Percentiles rank a stretch among this genome's conserved stretches.
Evolutionary conservation across 176 grass and related monocot species (phyloP).

Genomic region (Avena atlantica): DNA sequence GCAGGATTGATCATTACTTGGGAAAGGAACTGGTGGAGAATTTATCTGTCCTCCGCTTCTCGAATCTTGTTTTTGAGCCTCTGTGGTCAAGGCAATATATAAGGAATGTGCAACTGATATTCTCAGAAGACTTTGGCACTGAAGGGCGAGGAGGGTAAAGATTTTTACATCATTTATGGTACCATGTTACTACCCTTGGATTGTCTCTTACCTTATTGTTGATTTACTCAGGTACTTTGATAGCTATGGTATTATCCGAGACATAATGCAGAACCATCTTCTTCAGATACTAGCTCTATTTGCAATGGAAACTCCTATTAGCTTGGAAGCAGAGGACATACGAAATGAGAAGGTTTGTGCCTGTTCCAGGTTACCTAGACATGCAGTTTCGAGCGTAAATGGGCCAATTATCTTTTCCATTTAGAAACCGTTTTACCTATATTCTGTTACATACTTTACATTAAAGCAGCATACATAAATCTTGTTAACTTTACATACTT

Average conservation of each 20-base stretch:
- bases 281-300: slow-evolving; percentile 95
- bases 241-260: slow-evolving; percentile 92
- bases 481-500: neutral
- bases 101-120: slow-evolving; percentile 89
- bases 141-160: slow-evolving; percentile 93
- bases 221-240: slow-evolving; percentile 80
- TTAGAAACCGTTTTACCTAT: neutral
- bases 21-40: slow-evolving; percentile 95
- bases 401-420: neutral
- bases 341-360: slow-evolving; percentile 86
- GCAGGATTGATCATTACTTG: slow-evolving; percentile 91
- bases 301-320: slow-evolving; percentile 95
- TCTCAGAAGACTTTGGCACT: slow-evolving; percentile 93
- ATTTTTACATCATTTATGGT: slow-evolving; percentile 27
- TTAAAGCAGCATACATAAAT: neutral
- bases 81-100: slow-evolving; percentile 99
- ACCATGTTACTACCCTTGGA: slow-evolving; percentile 27
- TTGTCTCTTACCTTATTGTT: slow-evolving; percentile 44
- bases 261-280: slow-evolving; percentile 99
- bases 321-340: slow-evolving; percentile 97
- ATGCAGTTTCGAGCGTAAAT: neutral
- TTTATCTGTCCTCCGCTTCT: slow-evolving; percentile 90
- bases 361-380: neutral
- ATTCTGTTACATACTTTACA: neutral
- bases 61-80: slow-evolving; percentile 96